Evolutionary conservation across 1,139 yeast genomes (phyloP).

Genomic region (Candida glucosophila): DNA sequence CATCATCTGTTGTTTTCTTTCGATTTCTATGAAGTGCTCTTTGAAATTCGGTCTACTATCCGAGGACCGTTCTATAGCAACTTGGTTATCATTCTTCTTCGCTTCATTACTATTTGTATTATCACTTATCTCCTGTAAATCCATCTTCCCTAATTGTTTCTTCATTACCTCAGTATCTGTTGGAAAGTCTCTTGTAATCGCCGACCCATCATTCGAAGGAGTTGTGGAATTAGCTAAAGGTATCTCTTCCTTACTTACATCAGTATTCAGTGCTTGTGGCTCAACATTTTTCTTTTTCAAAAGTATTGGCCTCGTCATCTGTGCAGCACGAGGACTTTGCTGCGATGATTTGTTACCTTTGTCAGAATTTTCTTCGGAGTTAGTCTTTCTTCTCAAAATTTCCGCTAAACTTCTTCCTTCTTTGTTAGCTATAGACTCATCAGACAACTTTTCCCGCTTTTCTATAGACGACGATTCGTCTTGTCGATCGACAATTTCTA

Average conservation of each 20-base stretch:
- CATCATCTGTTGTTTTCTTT: constrained; percentile 9
- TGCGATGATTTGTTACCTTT: constrained; percentile 12
- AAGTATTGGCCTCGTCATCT: constrained; percentile 25
- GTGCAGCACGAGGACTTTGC: constrained; percentile 19
- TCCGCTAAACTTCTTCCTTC: constrained; percentile 31
- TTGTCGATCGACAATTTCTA: too few relatives aligned
- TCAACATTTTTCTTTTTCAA: constrained; percentile 27
- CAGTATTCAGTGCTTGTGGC: too few relatives aligned
- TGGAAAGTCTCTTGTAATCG: too few relatives aligned
- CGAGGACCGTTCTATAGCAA: neutral
- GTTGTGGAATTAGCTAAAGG: too few relatives aligned
- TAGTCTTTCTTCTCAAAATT: constrained; percentile 21
- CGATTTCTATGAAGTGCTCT: constrained; percentile 23
- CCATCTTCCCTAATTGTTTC: constrained; percentile 1
- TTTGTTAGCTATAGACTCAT: constrained; percentile 7
- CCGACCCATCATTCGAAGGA: too few relatives aligned
- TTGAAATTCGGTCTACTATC: constrained; percentile 22
- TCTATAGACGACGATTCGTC: too few relatives aligned
- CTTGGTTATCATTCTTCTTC: neutral
- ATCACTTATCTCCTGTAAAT: neutral
- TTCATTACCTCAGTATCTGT: too few relatives aligned
- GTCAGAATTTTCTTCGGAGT: constrained; percentile 6
- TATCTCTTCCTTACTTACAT: too few relatives aligned
- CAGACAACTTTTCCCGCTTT: too few relatives aligned
- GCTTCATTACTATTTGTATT: neutral